Base-by-base conservation (phyloP, 495 filamentous ascomycete species). In the Beverwykella pulmonaria region DNA sequence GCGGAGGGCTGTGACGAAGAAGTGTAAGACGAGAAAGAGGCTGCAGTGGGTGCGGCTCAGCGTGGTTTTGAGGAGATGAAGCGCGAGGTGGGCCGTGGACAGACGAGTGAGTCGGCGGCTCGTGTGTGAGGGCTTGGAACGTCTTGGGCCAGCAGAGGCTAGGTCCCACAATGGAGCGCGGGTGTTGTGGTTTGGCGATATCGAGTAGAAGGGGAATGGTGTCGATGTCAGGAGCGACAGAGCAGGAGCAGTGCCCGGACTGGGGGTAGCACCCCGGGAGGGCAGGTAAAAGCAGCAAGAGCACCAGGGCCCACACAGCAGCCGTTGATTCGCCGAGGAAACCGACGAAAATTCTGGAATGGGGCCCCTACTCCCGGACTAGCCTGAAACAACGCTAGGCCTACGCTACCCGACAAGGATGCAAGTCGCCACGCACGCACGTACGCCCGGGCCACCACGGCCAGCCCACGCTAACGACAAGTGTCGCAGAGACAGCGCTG, bases 1-100 rank as follows among this genome's bases (percentile, higher is more conserved):
- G 25, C n/a, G 46, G 26, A 14, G 44, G 65, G 44, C 44, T 36
- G 65, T 61, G 57, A 53, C 20, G 56, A 53, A 14, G 49, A 41
- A n/a, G 32, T 36, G 47, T 47, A 58, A 61, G 59, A 56, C 65
- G 25, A 46, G 17, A 48, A 6, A 22, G 7, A 56, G 25, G 27
- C 22, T 46, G 17, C 7, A 20, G 46, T 34, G 32, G 36, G 65
- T 62, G 65, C 65, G 65, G 65, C 65, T 68, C 66, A 59, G 59
- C 60, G 66, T 53, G 63, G 59, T 69, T 69, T 69, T 63, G 66
- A 64, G 59, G 53, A 54, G n/a, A 9, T 1, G 15, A 5, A 32
- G 34, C 12, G 34, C 22, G 54, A n/a, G 22, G 15, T 9, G 3
- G 44, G 34, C 12, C 12, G 7, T 29, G 32, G 1, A 14, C 15